Conservation (phyloP, 495 filamentous ascomycete genomes). For the Oleoguttula mirabilis region DNA sequence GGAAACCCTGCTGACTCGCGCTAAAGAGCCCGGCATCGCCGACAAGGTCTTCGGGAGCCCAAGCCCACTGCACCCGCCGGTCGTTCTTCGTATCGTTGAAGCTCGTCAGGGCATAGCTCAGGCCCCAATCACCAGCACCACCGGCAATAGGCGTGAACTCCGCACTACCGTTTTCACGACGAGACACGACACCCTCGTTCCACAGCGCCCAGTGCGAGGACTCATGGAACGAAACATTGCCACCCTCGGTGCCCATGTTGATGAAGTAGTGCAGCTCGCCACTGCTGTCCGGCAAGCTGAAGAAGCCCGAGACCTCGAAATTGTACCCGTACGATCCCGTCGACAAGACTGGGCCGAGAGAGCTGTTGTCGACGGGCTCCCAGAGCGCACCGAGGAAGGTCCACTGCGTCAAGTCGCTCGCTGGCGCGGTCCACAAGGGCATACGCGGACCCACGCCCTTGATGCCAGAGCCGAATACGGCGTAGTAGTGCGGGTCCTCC, state of each 20-base stretch:
- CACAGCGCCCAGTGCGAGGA: conserved; percentile 31
- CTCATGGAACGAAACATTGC: conserved; percentile 28
- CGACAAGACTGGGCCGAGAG: conserved; percentile 26
- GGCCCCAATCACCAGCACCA: conserved; percentile 33
- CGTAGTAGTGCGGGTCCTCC: conserved; percentile 33
- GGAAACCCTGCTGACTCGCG: conserved; percentile 32
- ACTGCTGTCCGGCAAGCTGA: conserved; percentile 32
- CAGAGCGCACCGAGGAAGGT: conserved; percentile 39
- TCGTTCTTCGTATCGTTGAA: conserved; percentile 36
- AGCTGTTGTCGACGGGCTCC: conserved; percentile 32
- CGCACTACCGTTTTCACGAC: conserved; percentile 28
- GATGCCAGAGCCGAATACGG: conserved; percentile 43
- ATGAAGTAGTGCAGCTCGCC: conserved; percentile 36
- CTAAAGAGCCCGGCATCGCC: conserved; percentile 25
- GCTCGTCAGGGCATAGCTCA: conserved; percentile 32
- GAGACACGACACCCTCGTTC: conserved; percentile 31
- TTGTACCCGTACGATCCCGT: conserved; percentile 44
- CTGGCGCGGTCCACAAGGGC: conserved; percentile 41
- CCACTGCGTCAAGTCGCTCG: conserved; percentile 39
- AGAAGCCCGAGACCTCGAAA: conserved; percentile 46
- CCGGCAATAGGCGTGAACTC: conserved; percentile 29
- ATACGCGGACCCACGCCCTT: conserved; percentile 36
- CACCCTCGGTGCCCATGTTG: conserved; percentile 37
- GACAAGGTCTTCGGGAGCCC: conserved; percentile 32
- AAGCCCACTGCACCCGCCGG: conserved; percentile 34